Base-by-base conservation (phyloP, 495 filamentous ascomycete species). In the Cercophora samala region DNA sequence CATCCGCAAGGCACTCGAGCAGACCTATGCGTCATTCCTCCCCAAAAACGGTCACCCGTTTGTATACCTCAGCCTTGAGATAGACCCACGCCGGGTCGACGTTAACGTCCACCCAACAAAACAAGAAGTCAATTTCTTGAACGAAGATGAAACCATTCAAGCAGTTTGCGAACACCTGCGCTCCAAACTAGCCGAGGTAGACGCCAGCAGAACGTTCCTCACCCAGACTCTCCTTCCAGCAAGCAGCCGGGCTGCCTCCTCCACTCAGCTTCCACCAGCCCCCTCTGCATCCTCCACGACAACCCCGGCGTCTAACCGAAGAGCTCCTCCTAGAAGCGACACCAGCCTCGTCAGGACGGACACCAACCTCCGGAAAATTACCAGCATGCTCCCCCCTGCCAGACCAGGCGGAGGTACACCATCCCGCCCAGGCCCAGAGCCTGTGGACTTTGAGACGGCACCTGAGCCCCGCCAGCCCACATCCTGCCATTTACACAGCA, bases 41-140 rank as follows among this genome's bases (percentile, higher is more conserved):
- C 96, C 96, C 1, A 99, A 98, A 76, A 92, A 90, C 22, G 93
- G 94, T 11, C 95, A 97, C 74, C 96, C 96, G 0, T 98, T 97
- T 75, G 81, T 93, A 58, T 99, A 98, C 73, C 83, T 99, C 29
- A 95, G 91, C 70, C 82, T 99, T 1, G 92, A 97, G 64, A 94
- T 99, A 68, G 93, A 98, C 66, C 95, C 96, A 9, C 86, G 91
- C 52, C 86, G 93, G 17, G 92, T 99, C 3, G 96, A 99, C 76
- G 96, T 99, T 72, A 99, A 99, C 72, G 89, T 99, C 0, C 96
- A 99, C 75, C 96, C 96, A 4, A 98, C 96, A 2, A 99, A 99
- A 75, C 86, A 94, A 61, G 96, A 99, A 76, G 96, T 99, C 29
- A 96, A 98, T 74, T 98, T 99, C 74, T 84, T 99, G 4, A 97